Base-by-base conservation (phyloP, 768 basidiomycete species). In the Tricholoma furcatifolium region DNA sequence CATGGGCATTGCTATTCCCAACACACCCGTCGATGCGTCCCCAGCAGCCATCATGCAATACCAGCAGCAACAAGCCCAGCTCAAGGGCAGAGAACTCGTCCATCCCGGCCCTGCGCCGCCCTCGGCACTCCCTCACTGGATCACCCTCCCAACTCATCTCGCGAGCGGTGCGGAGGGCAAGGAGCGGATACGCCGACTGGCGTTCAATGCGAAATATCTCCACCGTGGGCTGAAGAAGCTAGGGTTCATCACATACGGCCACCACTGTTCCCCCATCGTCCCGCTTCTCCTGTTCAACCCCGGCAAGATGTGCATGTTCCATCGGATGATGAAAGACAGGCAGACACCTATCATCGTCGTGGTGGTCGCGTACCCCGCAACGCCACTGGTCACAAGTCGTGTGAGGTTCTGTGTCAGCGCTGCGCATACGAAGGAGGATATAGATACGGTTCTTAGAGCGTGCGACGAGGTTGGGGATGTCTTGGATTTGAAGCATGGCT, bases 231-330 rank as follows among this genome's bases (percentile, higher is more conserved):
- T 99, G 50, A 76, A 81, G 61, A 95, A 92, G 64, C 83, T 99
- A 31, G 97, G 97, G 0, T 99, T 99, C 78, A 96, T 99, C 74
- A 91, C 91, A 6, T 97, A 94, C 62, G 96, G 96, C 0, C 85
- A 91, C 69, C 81, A 85, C 32, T 85, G 92, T 60, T 93, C 92
- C 23, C 96, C 97, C 2, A 91, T 99, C 61, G 88, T 98, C 3
- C 96, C 97, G 0, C 75, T 98, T 41, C 76, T 99, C 46, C 72
- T 98, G 30, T 98, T 93, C 80, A 84, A 92, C 67, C 91, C 91
- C 0, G 95, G 90, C 47, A 98, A 97, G 75, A 93, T 98, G 92
- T 81, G 82, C 54, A 79, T 88, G 64, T 96, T 98, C 77, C 87
- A 88, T 58, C 80, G 90, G 23, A 78, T 96, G 79, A 97, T 98